Evolutionary conservation across 345 rosid species (phyloP).

Genomic region (Gossypium herbaceum): DNA sequence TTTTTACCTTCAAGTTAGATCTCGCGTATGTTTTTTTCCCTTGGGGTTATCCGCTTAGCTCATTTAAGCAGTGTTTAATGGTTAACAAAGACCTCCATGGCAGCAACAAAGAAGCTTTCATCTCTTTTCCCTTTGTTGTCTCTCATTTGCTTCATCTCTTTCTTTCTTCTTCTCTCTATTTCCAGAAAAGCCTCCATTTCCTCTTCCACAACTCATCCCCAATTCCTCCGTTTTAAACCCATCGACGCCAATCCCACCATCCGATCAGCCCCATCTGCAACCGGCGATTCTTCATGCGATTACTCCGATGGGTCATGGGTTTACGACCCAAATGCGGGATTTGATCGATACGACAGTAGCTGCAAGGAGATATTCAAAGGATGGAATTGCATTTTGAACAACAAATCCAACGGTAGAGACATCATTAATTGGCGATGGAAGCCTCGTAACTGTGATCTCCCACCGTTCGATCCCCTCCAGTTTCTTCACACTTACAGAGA

Average conservation of each 20-base stretch:
- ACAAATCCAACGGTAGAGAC: constrained; percentile 59
- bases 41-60: not conserved
- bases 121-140: constrained; percentile 53
- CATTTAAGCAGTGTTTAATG: not conserved
- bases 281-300: constrained; percentile 37
- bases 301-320: constrained; percentile 76
- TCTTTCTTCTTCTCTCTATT: constrained; percentile 52
- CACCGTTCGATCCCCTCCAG: constrained; percentile 50
- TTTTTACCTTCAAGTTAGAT: not conserved
- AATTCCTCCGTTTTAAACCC: constrained; percentile 9
- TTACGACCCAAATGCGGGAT: constrained; percentile 42
- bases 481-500: constrained; percentile 55
- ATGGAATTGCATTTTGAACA: constrained; percentile 75
- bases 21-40: not conserved
- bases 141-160: constrained; percentile 57
- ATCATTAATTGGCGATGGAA: constrained; percentile 85
- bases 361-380: constrained; percentile 96
- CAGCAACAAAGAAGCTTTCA: constrained; percentile 33
- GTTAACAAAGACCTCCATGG: constrained; percentile 22
- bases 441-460: constrained; percentile 59
- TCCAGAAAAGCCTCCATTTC: constrained; percentile 40
- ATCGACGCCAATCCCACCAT: not conserved
- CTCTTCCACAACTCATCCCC: constrained; percentile 29
- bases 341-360: constrained; percentile 42
- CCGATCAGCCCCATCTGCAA: not conserved